Percentiles rank a stretch among this genome's conserved stretches.
Conservation (phyloP, 2,329 filamentous ascomycete species). For the Zasmidium angulare region DNA sequence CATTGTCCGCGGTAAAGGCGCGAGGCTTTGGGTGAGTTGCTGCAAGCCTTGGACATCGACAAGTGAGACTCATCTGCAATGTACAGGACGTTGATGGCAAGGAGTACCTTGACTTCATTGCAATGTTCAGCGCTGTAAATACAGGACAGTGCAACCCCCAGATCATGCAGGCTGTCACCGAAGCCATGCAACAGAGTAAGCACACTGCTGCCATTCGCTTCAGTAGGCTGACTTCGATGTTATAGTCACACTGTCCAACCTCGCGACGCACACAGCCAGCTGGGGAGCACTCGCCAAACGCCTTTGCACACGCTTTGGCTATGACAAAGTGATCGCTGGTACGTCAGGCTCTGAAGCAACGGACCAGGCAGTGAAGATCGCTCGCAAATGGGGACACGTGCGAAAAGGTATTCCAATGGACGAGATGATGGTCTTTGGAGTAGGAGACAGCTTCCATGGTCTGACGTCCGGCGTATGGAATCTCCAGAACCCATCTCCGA, state of each 20-base stretch:
- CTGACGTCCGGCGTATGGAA: background rate
- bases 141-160: slow-evolving; percentile 39
- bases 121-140: slow-evolving; percentile 38
- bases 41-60: too few relatives aligned
- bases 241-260: background rate
- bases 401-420: background rate
- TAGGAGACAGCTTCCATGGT: background rate
- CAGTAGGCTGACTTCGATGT: background rate
- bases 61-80: background rate
- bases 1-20: background rate
- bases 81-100: slow-evolving; percentile 17
- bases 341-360: background rate
- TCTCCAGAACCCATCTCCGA: background rate
- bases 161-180: slow-evolving; percentile 34
- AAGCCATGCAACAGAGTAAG: background rate
- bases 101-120: slow-evolving; percentile 37
- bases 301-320: background rate
- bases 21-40: background rate
- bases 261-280: background rate
- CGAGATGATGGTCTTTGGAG: background rate
- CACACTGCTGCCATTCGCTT: background rate
- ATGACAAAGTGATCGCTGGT: background rate
- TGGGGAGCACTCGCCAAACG: background rate
- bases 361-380: background rate
- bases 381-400: background rate